A percentile compares a stretch with the other conserved stretches of the same genome.
Conservation (phyloP, 2,329 filamentous ascomycete genomes). For the Colletotrichum sp. region DNA sequence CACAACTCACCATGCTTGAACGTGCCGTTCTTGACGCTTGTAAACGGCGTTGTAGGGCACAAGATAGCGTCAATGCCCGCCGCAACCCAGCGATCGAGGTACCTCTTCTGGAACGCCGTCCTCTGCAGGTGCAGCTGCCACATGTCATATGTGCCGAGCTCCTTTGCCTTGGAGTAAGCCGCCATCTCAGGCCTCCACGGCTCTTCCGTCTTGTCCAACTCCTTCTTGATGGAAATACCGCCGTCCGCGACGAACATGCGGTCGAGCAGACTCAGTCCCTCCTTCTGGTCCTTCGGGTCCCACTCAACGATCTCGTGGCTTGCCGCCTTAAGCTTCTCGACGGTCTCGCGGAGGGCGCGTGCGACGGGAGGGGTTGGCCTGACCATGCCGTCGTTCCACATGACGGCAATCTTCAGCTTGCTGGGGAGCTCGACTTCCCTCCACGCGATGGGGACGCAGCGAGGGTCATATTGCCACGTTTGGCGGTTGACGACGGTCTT, state of each 20-base stretch:
- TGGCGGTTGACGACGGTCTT: slow-evolving; percentile 52
- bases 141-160: slow-evolving; percentile 48
- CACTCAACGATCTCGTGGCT: slow-evolving; percentile 60
- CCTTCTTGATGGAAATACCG: slow-evolving; percentile 41
- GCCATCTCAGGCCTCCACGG: slow-evolving; percentile 45
- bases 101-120: slow-evolving; percentile 48
- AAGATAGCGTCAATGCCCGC: slow-evolving; percentile 66
- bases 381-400: slow-evolving; percentile 70
- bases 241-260: slow-evolving; percentile 57
- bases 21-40: slow-evolving; percentile 44
- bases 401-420: slow-evolving; percentile 62
- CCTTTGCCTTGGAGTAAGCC: slow-evolving; percentile 34
- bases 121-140: slow-evolving; percentile 54
- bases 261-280: slow-evolving; percentile 40
- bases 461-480: slow-evolving; percentile 64
- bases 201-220: slow-evolving; percentile 47
- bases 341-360: slow-evolving; percentile 56
- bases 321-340: slow-evolving; percentile 42
- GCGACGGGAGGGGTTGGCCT: slow-evolving; percentile 69
- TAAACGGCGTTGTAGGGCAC: slow-evolving; percentile 58
- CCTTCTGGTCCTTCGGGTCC: slow-evolving; percentile 46
- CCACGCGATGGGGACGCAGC: slow-evolving; percentile 66
- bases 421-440: slow-evolving; percentile 34
- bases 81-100: slow-evolving; percentile 50
- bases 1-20: slow-evolving; percentile 46